These are phyloP conservation scores for Helianthus annuus DNA, from an alignment of 129 eudicot genomes.

Conservation along the genomic window HanXRQr2.0-SUNRISE NC_035443.2:8982481-8982980, in stretches of 20 bases:
- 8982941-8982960: too few relatives aligned
- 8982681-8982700: too few relatives aligned
- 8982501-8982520: conserved; percentile 84
- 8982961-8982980: too few relatives aligned
- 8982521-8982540: conserved; percentile 7
- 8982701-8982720: too few relatives aligned
- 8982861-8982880: background rate
- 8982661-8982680: too few relatives aligned
- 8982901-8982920: too few relatives aligned
- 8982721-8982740: too few relatives aligned
- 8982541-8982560: background rate
- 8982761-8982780: too few relatives aligned
- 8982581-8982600: background rate
- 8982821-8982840: conserved; percentile 13
- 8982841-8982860: conserved; percentile 9
- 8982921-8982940: too few relatives aligned
- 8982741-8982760: too few relatives aligned
- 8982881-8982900: background rate
- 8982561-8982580: background rate
- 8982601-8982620: background rate
- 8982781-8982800: too few relatives aligned
- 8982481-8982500: conserved; percentile 53
- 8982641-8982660: too few relatives aligned
- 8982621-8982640: background rate
- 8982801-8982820: background rate